phyloP scores from a whole-genome alignment of 2,329 filamentous ascomycete genomes.

The Parasarocladium wereldwijsianum region DNA sequence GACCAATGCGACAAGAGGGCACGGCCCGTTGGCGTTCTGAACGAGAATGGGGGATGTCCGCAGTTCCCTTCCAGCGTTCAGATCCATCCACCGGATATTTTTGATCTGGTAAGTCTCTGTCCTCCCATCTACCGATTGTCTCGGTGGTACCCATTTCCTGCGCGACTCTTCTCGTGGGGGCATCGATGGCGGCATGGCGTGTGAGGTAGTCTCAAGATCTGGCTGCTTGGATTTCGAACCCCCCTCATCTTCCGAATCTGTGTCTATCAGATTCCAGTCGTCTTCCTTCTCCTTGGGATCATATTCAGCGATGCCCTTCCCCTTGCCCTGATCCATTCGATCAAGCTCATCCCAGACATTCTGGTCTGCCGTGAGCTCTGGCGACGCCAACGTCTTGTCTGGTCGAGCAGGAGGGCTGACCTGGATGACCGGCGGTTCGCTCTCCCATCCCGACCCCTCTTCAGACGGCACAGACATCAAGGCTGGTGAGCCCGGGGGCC shows the following conservation, averaged over 20 bases:
- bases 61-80: conserved; percentile 40
- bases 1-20: conserved; percentile 80
- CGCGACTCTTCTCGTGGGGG: conserved; percentile 19
- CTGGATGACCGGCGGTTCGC: conserved; percentile 16
- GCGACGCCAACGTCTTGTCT: conserved; percentile 13
- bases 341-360: conserved; percentile 36
- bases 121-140: conserved; percentile 26
- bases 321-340: conserved; percentile 18
- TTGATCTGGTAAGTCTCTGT: conserved; percentile 86
- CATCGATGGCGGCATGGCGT: conserved; percentile 19
- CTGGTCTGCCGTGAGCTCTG: conserved; percentile 24
- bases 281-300: conserved; percentile 12
- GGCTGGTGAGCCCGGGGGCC: conserved; percentile 8
- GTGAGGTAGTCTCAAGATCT: background rate
- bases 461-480: conserved; percentile 21
- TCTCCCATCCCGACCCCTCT: conserved; percentile 21
- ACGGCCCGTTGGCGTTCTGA: conserved; percentile 90
- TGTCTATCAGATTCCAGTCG: conserved; percentile 38
- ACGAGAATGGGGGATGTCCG: conserved; percentile 76
- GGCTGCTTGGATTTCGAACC: conserved; percentile 5
- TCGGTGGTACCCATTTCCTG: conserved; percentile 22
- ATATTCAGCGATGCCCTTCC: conserved; percentile 22
- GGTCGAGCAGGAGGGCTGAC: conserved; percentile 8
- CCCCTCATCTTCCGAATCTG: conserved; percentile 4
- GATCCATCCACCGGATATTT: conserved; percentile 73